Conservation (phyloP, 441 rosid genomes). For the Populus hybrid region DNA sequence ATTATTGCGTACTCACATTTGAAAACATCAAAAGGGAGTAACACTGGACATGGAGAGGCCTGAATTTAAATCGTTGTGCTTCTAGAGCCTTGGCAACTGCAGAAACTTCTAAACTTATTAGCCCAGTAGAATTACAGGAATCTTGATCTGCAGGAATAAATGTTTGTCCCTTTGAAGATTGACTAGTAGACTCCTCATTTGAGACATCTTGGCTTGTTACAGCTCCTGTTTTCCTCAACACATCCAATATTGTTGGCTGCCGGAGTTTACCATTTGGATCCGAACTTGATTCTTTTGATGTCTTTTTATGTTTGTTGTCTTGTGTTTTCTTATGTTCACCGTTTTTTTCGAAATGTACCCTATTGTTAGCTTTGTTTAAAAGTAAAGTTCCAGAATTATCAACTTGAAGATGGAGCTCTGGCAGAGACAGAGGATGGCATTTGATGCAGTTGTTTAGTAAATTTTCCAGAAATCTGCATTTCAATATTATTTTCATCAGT, state of each 20-base stretch:
- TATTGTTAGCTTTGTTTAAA: conserved; percentile 33
- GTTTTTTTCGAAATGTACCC: conserved; percentile 36
- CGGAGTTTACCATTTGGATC: conserved; percentile 36
- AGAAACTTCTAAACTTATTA: conserved; percentile 50
- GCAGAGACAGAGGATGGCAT: conserved; percentile 55
- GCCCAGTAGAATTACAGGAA: conserved; percentile 34
- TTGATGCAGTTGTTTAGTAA: conserved; percentile 54
- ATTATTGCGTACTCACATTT: conserved; percentile 36
- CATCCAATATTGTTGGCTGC: conserved; percentile 63
- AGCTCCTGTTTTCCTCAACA: conserved; percentile 52
- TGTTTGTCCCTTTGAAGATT: conserved; percentile 31
- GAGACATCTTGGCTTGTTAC: conserved; percentile 46
- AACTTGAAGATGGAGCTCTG: conserved; percentile 54
- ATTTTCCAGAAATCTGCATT: conserved; percentile 75
- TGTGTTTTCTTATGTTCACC: conserved; percentile 37
- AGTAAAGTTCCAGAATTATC: conserved; percentile 40
- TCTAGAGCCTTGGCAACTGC: conserved; percentile 50
- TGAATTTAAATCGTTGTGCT: conserved; percentile 70
- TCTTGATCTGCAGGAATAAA: conserved; percentile 32
- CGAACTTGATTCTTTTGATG: conserved; percentile 35
- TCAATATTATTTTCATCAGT: conserved; percentile 29
- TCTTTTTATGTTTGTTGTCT: conserved; percentile 32
- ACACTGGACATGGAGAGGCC: conserved; percentile 68
- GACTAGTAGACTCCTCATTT: conserved; percentile 38
- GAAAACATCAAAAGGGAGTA: conserved; percentile 58